Conservation (phyloP, 345 rosid genomes). For the Xanthoceras sorbifolium region DNA sequence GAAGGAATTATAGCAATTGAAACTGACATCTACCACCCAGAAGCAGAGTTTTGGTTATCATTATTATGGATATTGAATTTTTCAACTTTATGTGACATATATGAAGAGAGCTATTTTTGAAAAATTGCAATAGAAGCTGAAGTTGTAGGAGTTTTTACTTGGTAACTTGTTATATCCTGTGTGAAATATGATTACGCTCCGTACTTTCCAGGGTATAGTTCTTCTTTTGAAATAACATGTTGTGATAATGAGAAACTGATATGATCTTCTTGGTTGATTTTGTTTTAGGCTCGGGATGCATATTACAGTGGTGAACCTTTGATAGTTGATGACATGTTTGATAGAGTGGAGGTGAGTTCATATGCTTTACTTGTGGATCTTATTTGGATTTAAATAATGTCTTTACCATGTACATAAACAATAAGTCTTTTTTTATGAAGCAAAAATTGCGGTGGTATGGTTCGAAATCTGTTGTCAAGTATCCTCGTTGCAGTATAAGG, state of each 20-base stretch:
- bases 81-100: too few species aligned
- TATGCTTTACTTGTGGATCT: background rate
- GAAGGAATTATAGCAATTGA: too few species aligned
- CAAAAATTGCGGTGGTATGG: conserved; percentile 87
- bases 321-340: conserved; percentile 95
- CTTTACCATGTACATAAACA: background rate
- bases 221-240: background rate
- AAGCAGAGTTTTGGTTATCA: background rate
- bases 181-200: background rate
- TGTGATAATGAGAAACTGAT: background rate
- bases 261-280: background rate
- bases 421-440: background rate
- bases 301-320: conserved; percentile 86
- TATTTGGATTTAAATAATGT: background rate
- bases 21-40: too few species aligned
- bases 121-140: background rate
- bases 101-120: too few species aligned
- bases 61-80: background rate
- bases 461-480: conserved; percentile 87
- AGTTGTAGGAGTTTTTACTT: background rate
- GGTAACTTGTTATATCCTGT: background rate
- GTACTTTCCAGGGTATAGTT: background rate
- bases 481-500: conserved; percentile 93
- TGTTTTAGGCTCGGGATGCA: conserved; percentile 74
- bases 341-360: conserved; percentile 84